Conservation (phyloP, 208 protist species). For the Acanthamoeba rhysodes region DNA sequence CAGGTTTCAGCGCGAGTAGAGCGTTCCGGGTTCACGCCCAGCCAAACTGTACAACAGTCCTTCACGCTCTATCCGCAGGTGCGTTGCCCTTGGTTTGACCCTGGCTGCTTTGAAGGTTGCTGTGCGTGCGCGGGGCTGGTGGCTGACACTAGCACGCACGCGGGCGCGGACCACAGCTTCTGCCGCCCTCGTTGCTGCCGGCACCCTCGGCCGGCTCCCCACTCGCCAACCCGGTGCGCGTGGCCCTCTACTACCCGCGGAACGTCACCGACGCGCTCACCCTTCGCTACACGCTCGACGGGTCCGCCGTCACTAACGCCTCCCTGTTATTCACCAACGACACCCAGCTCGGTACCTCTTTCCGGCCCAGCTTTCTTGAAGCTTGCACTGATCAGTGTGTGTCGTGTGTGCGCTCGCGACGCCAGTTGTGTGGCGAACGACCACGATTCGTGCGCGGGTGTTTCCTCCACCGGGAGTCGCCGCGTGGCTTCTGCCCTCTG, state of each 20-base stretch:
- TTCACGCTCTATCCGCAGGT: constrained; percentile 40
- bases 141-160: neutral
- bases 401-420: too few species aligned
- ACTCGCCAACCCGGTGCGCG: neutral
- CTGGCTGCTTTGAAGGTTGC: neutral
- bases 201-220: neutral
- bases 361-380: too few species aligned
- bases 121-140: neutral
- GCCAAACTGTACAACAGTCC: neutral
- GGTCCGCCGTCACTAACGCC: neutral
- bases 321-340: neutral
- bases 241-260: constrained; percentile 1
- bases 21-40: neutral
- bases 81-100: neutral
- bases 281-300: neutral
- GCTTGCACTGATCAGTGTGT: too few species aligned
- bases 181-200: neutral
- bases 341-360: neutral
- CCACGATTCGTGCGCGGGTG: neutral
- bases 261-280: neutral
- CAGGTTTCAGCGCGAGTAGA: constrained; percentile 7
- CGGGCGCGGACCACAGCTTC: neutral
- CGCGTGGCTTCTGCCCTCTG: neutral
- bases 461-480: neutral
- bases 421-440: neutral